Conservation (phyloP, 1,284 basidiomycete species). For the Cutaneotrichosporon mucoides region DNA sequence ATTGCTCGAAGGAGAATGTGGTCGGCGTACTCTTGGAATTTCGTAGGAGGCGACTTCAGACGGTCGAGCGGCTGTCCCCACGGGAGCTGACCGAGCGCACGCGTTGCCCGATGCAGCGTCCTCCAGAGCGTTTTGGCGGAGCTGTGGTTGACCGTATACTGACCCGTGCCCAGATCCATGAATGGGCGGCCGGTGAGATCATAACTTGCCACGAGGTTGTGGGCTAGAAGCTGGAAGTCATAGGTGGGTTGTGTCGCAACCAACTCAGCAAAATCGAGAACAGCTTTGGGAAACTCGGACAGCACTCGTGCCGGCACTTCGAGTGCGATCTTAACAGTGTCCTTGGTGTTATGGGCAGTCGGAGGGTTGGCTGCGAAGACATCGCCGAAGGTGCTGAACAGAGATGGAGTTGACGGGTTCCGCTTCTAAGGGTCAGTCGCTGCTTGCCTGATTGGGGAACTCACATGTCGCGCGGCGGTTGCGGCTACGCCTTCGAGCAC, state of each 20-base stretch:
- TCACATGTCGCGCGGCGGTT: no score
- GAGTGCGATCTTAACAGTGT: not conserved
- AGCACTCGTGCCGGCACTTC: not conserved
- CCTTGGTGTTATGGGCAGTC: not conserved
- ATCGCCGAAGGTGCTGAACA: not conserved
- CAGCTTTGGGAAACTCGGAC: not conserved
- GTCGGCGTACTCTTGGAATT: not conserved
- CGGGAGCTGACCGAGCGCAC: not conserved
- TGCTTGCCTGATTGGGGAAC: no score
- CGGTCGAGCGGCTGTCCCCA: not conserved
- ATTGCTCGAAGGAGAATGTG: not conserved
- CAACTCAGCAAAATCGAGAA: not conserved
- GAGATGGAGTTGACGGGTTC: not conserved
- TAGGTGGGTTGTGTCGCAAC: not conserved
- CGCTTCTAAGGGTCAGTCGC: not conserved
- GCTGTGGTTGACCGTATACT: not conserved
- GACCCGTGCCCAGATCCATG: not conserved
- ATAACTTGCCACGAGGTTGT: not conserved
- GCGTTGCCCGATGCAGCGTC: not conserved
- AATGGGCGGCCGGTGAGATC: no score
- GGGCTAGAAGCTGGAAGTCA: not conserved
- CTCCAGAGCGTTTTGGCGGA: not conserved
- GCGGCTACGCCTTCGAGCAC: not conserved
- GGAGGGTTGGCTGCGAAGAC: not conserved
- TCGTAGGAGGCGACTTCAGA: not conserved